These are phyloP conservation scores for Pseudomonodictys pantanalensis DNA, from an alignment of 495 filamentous ascomycete genomes.

Conservation along the genomic window DNA sequence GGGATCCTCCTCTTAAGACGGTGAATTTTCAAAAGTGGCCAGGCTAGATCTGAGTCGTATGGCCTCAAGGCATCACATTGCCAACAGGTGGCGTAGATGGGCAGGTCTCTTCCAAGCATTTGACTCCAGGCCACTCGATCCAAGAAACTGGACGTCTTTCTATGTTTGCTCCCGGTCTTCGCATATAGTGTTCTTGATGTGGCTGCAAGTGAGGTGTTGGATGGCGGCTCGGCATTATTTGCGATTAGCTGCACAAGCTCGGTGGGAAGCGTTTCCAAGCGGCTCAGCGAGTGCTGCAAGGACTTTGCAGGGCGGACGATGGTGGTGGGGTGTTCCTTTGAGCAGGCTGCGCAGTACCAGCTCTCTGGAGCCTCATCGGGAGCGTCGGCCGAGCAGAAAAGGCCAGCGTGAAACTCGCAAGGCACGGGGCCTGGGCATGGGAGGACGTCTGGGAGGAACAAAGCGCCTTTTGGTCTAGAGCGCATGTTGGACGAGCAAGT, in stretches of 20 bases:
- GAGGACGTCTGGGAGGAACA: background rate
- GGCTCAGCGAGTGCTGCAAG: background rate
- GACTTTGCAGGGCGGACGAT: background rate
- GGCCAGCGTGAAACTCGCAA: background rate
- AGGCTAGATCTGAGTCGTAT: background rate
- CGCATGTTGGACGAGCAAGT: background rate
- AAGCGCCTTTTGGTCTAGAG: background rate
- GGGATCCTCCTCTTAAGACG: background rate
- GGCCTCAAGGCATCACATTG: background rate
- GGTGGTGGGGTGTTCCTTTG: background rate
- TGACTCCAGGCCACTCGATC: background rate
- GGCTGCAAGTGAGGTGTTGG: background rate
- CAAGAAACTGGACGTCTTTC: background rate
- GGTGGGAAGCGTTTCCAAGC: background rate
- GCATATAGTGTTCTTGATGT: background rate
- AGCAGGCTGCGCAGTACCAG: background rate
- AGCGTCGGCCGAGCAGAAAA: background rate
- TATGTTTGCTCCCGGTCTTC: background rate
- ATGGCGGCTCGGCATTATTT: background rate
- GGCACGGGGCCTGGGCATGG: background rate
- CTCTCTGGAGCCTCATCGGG: background rate
- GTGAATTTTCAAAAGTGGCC: constrained; percentile 2
- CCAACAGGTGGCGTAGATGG: background rate
- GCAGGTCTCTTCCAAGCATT: background rate
- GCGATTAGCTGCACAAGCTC: background rate